Percentiles rank a stretch among this genome's conserved stretches.
These are phyloP conservation scores for Citrus sinensis DNA, from an alignment of 345 rosid species.

Conservation along the genomic window DNA sequence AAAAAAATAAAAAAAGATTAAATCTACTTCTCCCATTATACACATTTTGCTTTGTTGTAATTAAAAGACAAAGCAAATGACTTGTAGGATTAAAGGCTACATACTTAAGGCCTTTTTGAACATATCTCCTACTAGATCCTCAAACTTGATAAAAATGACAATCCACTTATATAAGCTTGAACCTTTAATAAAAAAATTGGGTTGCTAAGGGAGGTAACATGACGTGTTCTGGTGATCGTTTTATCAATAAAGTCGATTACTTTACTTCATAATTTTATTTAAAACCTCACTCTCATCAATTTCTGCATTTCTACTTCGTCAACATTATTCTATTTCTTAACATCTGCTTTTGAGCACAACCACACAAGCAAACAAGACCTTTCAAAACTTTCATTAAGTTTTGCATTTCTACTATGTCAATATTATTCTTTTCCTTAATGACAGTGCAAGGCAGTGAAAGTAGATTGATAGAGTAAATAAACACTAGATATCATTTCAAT, in stretches of 20 bases:
- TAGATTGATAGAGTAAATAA: too few species aligned
- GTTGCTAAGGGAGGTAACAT: not conserved
- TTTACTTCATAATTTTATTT: too few species aligned
- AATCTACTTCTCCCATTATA: not conserved
- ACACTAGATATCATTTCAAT: too few species aligned
- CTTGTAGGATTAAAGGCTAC: not conserved
- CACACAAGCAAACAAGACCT: not conserved
- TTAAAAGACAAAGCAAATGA: not conserved
- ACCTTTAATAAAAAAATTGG: not conserved
- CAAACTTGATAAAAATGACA: not conserved
- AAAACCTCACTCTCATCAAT: too few species aligned
- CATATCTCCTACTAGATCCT: not conserved
- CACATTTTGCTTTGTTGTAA: not conserved
- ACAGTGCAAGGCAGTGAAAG: too few species aligned
- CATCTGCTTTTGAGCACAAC: not conserved
- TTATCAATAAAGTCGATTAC: not conserved
- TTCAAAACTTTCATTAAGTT: not conserved
- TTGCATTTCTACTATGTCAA: too few species aligned
- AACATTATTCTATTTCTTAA: too few species aligned
- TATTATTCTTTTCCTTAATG: not conserved
- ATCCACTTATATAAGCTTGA: not conserved
- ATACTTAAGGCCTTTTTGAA: not conserved
- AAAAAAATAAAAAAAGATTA: too few species aligned
- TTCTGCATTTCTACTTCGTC: too few species aligned
- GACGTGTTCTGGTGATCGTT: not conserved